These are phyloP conservation scores for Lactarius indigo DNA, from an alignment of 768 basidiomycete genomes.

Conservation along the genomic window DNA sequence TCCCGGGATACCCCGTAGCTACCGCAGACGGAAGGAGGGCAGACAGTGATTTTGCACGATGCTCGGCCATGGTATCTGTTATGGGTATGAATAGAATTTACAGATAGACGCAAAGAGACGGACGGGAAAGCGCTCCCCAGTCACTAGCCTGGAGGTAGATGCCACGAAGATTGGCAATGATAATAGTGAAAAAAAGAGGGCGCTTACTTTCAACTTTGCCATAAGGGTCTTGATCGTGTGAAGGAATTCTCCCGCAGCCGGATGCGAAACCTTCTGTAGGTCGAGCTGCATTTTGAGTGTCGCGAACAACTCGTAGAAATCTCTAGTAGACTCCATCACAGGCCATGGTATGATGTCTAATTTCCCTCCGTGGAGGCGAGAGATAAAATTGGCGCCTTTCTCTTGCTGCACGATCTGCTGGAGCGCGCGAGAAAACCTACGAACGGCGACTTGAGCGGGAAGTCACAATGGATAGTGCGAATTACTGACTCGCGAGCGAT, in stretches of 20 bases:
- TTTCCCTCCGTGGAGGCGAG: slow-evolving; percentile 52
- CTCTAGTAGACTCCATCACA: slow-evolving; percentile 55
- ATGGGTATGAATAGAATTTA: neutral
- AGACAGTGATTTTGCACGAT: slow-evolving; percentile 39
- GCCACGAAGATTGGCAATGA: neutral
- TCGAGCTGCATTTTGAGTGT: slow-evolving; percentile 46
- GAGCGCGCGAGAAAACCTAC: slow-evolving; percentile 54
- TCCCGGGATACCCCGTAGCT: slow-evolving; percentile 44
- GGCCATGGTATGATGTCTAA: slow-evolving; percentile 64
- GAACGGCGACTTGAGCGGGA: neutral
- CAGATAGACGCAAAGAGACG: slow-evolving; percentile 26
- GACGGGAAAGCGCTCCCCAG: slow-evolving; percentile 65
- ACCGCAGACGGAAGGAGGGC: slow-evolving; percentile 46
- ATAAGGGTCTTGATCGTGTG: slow-evolving; percentile 58
- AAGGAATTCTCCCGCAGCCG: slow-evolving; percentile 50
- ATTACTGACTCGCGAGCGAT: slow-evolving; percentile 51
- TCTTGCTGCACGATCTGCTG: slow-evolving; percentile 59
- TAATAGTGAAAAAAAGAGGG: neutral
- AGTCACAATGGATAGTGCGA: neutral
- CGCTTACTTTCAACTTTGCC: slow-evolving; percentile 58
- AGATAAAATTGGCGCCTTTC: slow-evolving; percentile 60
- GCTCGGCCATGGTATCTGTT: slow-evolving; percentile 47
- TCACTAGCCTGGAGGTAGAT: slow-evolving; percentile 50
- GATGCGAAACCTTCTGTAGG: slow-evolving; percentile 47
- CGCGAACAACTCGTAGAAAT: slow-evolving; percentile 55